Evolutionary conservation across 805 yeast species (phyloP).

Genomic region (Metschnikowia lunata): DNA sequence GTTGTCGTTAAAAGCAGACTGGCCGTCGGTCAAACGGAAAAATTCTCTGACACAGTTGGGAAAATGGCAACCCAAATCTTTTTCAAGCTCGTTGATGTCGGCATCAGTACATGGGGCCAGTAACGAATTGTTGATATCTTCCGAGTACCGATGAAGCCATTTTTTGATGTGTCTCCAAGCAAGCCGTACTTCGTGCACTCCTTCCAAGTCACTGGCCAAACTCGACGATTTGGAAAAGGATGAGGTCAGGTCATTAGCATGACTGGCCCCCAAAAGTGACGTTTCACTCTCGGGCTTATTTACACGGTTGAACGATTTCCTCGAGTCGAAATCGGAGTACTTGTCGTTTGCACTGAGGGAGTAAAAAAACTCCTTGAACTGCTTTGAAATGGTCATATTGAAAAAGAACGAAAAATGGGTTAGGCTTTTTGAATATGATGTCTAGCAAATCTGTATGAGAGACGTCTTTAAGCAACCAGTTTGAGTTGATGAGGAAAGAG

Average conservation of each 20-base stretch:
- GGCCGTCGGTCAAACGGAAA: constrained; percentile 84
- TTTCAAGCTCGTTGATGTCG: constrained; percentile 80
- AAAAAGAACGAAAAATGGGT: neutral
- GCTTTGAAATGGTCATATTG: constrained; percentile 29
- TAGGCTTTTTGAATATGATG: neutral
- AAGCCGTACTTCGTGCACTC: constrained; percentile 67
- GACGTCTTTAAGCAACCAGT: neutral
- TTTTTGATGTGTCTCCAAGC: constrained; percentile 88
- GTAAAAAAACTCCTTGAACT: constrained; percentile 56
- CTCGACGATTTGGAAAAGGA: constrained; percentile 11
- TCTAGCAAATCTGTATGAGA: no score
- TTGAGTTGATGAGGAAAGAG: neutral
- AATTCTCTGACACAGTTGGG: constrained; percentile 84
- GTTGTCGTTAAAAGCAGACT: constrained; percentile 60
- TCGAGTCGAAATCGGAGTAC: constrained; percentile 60
- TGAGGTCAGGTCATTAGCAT: constrained; percentile 22
- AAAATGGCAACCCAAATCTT: constrained; percentile 66
- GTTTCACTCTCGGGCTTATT: constrained; percentile 39
- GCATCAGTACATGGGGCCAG: constrained; percentile 74
- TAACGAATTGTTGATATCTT: constrained; percentile 76
- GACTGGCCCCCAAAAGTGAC: constrained; percentile 27
- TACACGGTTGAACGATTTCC: constrained; percentile 40
- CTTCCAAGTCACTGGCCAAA: constrained; percentile 46
- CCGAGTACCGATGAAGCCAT: constrained; percentile 75
- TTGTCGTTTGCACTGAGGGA: constrained; percentile 64